phyloP scores from a whole-genome alignment of 1,284 basidiomycete genomes.

The Termitomyces sp. region DNA sequence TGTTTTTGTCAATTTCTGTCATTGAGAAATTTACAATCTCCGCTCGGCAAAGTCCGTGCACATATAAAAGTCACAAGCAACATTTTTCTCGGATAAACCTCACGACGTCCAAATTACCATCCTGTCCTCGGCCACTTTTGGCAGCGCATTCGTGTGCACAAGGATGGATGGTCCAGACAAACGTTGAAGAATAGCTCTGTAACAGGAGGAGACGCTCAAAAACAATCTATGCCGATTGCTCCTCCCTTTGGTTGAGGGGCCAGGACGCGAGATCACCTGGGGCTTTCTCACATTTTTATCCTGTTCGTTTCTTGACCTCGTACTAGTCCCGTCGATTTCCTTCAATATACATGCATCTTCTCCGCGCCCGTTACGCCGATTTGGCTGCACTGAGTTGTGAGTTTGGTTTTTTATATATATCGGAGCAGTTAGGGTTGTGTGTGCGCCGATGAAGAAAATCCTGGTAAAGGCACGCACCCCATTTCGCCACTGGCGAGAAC shows the following conservation, averaged over 20 bases:
- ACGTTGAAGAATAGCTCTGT: slow-evolving; percentile 61
- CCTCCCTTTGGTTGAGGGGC: slow-evolving; percentile 81
- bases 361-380: neutral
- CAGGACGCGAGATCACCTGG: slow-evolving; percentile 88
- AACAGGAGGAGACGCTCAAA: slow-evolving; percentile 54
- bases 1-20: too few species aligned
- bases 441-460: slow-evolving; percentile 66
- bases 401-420: slow-evolving; percentile 17
- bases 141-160: slow-evolving; percentile 31
- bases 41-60: slow-evolving; percentile 16
- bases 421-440: slow-evolving; percentile 11
- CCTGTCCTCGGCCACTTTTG: slow-evolving; percentile 43
- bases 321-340: slow-evolving; percentile 17
- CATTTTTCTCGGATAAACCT: slow-evolving; percentile 20
- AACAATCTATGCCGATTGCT: slow-evolving; percentile 87
- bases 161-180: slow-evolving; percentile 83
- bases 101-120: slow-evolving; percentile 77
- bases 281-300: slow-evolving; percentile 55
- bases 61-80: neutral
- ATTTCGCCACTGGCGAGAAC: slow-evolving; percentile 31
- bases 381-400: slow-evolving; percentile 22
- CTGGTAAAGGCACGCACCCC: slow-evolving; percentile 83
- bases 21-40: slow-evolving; percentile 15
- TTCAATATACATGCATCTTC: slow-evolving; percentile 4
- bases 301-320: slow-evolving; percentile 10